Evolutionary conservation across 2,329 filamentous ascomycete genomes (phyloP).

Genomic region (Ilyonectria destructans): DNA sequence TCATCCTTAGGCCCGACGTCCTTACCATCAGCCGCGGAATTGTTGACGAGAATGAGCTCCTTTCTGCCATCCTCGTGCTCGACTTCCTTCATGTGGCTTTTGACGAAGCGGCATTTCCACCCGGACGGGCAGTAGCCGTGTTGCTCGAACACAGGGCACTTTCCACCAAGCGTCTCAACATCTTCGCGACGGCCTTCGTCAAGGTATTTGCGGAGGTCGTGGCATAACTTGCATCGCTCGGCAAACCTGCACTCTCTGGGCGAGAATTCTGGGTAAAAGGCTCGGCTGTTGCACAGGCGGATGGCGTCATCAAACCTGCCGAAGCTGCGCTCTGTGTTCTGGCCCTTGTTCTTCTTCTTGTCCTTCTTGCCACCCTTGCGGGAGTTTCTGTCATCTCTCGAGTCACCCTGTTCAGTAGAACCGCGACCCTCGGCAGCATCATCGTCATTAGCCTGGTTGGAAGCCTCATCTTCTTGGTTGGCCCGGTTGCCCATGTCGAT

Average conservation of each 20-base stretch:
- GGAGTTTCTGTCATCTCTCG: conserved; percentile 71
- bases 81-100: conserved; percentile 88
- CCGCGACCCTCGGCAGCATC: conserved; percentile 65
- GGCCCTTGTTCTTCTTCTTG: conserved; percentile 70
- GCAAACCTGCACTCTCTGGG: conserved; percentile 84
- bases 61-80: conserved; percentile 85
- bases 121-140: conserved; percentile 86
- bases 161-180: conserved; percentile 80
- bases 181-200: conserved; percentile 86
- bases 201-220: conserved; percentile 90
- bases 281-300: conserved; percentile 83
- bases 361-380: conserved; percentile 57
- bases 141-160: conserved; percentile 86
- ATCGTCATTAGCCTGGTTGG: conserved; percentile 58
- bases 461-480: conserved; percentile 43
- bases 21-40: conserved; percentile 47
- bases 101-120: conserved; percentile 95
- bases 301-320: conserved; percentile 85
- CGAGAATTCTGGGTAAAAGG: conserved; percentile 84
- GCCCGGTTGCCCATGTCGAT: conserved; percentile 54
- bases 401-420: conserved; percentile 54
- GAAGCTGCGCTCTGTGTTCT: conserved; percentile 89
- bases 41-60: conserved; percentile 79
- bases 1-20: conserved; percentile 54
- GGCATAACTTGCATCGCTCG: conserved; percentile 85